These are phyloP conservation scores for Talaromyces proteolyticus DNA, from an alignment of 495 filamentous ascomycete species.

Conservation along the genomic window DNA sequence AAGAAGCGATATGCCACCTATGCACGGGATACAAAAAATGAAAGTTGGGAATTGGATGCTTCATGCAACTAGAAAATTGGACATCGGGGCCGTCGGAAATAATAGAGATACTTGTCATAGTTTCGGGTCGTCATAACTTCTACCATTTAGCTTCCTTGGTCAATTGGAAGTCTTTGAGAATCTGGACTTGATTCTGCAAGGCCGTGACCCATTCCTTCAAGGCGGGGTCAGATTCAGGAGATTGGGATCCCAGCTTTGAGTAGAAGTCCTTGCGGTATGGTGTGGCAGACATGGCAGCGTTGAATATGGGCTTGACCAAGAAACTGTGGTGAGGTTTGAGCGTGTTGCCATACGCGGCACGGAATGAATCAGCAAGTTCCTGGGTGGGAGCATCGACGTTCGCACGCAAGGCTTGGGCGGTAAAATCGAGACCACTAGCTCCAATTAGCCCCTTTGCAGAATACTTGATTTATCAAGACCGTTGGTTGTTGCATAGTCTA, in stretches of 20 bases:
- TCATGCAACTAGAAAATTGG: background rate
- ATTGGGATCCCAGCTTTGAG: slow-evolving; percentile 67
- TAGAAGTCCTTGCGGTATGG: slow-evolving; percentile 93
- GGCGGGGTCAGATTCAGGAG: slow-evolving; percentile 48
- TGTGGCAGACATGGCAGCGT: slow-evolving; percentile 82
- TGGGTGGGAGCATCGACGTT: slow-evolving; percentile 60
- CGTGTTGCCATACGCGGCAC: slow-evolving; percentile 71
- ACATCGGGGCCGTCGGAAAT: too few relatives aligned
- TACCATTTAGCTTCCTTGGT: slow-evolving; percentile 69
- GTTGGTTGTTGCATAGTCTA: slow-evolving; percentile 7
- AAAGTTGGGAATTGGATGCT: too few relatives aligned
- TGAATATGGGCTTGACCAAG: slow-evolving; percentile 83
- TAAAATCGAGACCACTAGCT: slow-evolving; percentile 90
- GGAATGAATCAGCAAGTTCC: slow-evolving; percentile 84
- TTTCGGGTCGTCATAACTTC: too few relatives aligned
- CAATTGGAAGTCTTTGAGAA: slow-evolving; percentile 68
- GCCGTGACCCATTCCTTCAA: slow-evolving; percentile 65
- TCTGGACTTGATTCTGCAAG: slow-evolving; percentile 65
- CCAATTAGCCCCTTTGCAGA: background rate
- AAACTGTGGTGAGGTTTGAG: slow-evolving; percentile 89
- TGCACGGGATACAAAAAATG: too few relatives aligned
- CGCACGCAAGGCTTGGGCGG: slow-evolving; percentile 70
- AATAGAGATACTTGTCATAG: background rate
- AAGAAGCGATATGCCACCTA: too few relatives aligned
- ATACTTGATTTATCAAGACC: background rate